Base-by-base conservation (phyloP, 805 yeast genomes). In the Clavispora vitiphila region DNA sequence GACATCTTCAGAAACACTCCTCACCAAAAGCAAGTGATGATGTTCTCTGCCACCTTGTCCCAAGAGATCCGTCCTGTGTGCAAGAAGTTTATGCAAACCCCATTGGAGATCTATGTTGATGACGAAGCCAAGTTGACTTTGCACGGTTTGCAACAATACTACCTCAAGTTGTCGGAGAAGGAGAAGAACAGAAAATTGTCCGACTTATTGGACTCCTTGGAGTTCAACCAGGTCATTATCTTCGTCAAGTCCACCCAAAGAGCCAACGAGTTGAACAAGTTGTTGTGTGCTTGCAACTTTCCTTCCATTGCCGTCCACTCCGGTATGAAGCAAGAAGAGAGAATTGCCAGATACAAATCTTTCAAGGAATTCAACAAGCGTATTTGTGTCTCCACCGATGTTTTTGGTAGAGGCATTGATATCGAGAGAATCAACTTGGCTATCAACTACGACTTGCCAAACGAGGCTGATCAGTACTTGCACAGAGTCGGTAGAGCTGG, bases 401-500 rank as follows among this genome's bases (percentile, higher is more conserved):
- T 91, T 40, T 91, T 91, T 54, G 99, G 99, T 63, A 89, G 99
- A 78, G 99, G 99, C 76, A 93, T 91, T 60, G 99, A 91, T 79
- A 91, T 91, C 55, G 99, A 91, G 78, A 88, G 99, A 74, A 91
- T 91, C 71, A 91, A 91, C 72, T 73, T 91, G 66, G 99, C 99
- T 48, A 89, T 91, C 76, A 93, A 91, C 77, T 91, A 91, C 70
- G 99, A 91, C 71, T 74, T 91, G 75, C 96, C 99, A 56, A 75
- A 69, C 52, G 97, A 90, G 73, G 96, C 98, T 51, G 98, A 91
- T 69, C 97, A 93, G 71, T 91, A 93, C 71, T 80, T 91, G 65
- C 99, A 91, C 76, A 88, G 99, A 76, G 99, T 91, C 50, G 99
- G 99, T 63, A 89, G 99, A 81, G 99, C 99, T 55, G 99, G 99